These are phyloP conservation scores for Talaromyces piceae DNA, from an alignment of 2,329 filamentous ascomycete genomes.

Conservation along the genomic window DNA sequence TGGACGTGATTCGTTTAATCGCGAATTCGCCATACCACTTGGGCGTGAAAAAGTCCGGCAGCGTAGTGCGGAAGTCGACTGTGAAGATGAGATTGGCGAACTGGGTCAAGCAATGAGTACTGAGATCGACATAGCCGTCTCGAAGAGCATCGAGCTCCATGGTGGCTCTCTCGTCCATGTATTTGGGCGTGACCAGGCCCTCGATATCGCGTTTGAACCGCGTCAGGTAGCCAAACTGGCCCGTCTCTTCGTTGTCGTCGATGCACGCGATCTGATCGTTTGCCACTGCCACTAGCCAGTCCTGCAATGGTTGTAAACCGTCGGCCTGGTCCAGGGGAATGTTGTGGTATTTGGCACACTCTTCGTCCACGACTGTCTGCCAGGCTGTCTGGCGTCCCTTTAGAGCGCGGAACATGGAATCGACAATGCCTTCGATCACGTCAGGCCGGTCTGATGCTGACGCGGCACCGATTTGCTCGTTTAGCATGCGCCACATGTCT, in stretches of 20 bases:
- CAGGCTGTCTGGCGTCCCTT: conserved; percentile 75
- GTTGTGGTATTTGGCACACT: conserved; percentile 65
- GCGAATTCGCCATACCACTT: conserved; percentile 80
- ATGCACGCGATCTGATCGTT: conserved; percentile 99
- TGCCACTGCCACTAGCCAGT: conserved; percentile 93
- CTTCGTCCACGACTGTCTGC: conserved; percentile 82
- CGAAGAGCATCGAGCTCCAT: conserved; percentile 67
- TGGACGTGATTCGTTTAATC: conserved; percentile 90
- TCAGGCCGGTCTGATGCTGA: conserved; percentile 78
- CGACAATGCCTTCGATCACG: conserved; percentile 89
- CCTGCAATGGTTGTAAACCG: conserved; percentile 64
- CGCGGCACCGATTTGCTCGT: conserved; percentile 82
- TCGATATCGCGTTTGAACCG: conserved; percentile 80
- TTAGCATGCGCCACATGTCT: conserved; percentile 95
- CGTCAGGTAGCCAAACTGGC: conserved; percentile 73
- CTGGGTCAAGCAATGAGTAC: conserved; percentile 81
- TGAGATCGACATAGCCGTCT: conserved; percentile 90
- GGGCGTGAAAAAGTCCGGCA: conserved; percentile 83
- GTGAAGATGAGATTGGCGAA: conserved; percentile 84
- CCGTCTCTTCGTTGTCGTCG: conserved; percentile 72
- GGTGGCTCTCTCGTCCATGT: conserved; percentile 63
- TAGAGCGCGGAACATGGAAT: conserved; percentile 87
- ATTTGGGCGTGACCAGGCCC: conserved; percentile 69
- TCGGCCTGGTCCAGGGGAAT: conserved; percentile 47
- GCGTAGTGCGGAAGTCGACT: conserved; percentile 77